Conservation (phyloP, 2,329 filamentous ascomycete species). For the Helotiales sp. region DNA sequence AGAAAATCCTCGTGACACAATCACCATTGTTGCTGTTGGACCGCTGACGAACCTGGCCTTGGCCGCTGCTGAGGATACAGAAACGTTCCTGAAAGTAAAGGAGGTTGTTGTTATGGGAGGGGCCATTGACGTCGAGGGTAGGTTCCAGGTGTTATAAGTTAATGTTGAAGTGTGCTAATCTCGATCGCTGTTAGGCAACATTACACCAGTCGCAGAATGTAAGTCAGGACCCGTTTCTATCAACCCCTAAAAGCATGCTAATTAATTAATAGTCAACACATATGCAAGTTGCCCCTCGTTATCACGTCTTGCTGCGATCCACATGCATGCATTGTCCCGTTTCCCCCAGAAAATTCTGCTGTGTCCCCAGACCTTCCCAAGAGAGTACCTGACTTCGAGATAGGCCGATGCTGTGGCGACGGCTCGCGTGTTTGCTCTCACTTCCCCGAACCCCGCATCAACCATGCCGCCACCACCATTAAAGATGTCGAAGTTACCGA, state of each 20-base stretch:
- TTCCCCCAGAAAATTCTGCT: too few relatives aligned
- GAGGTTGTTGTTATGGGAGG: constrained; percentile 97
- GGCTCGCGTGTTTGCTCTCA: constrained; percentile 75
- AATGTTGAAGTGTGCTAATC: neutral
- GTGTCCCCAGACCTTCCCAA: too few relatives aligned
- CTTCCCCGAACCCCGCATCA: constrained; percentile 68
- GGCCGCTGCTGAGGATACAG: constrained; percentile 83
- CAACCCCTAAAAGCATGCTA: too few relatives aligned
- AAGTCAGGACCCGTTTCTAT: too few relatives aligned
- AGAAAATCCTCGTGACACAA: constrained; percentile 78
- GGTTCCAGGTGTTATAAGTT: too few relatives aligned
- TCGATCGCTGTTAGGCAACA: constrained; percentile 52
- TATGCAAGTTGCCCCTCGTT: too few relatives aligned
- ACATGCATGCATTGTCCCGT: too few relatives aligned
- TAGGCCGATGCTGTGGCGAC: constrained; percentile 80
- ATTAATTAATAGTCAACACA: too few relatives aligned
- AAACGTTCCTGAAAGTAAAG: constrained; percentile 84
- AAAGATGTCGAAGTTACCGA: constrained; percentile 50
- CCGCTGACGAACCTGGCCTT: constrained; percentile 92
- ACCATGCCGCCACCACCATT: constrained; percentile 74
- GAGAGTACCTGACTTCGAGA: too few relatives aligned
- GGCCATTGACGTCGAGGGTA: constrained; percentile 70
- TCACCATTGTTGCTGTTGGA: constrained; percentile 88
- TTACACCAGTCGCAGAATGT: constrained; percentile 84
- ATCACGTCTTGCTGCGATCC: too few relatives aligned